phyloP scores from a whole-genome alignment of 768 basidiomycete species.

The Lentinula edodes region DNA sequence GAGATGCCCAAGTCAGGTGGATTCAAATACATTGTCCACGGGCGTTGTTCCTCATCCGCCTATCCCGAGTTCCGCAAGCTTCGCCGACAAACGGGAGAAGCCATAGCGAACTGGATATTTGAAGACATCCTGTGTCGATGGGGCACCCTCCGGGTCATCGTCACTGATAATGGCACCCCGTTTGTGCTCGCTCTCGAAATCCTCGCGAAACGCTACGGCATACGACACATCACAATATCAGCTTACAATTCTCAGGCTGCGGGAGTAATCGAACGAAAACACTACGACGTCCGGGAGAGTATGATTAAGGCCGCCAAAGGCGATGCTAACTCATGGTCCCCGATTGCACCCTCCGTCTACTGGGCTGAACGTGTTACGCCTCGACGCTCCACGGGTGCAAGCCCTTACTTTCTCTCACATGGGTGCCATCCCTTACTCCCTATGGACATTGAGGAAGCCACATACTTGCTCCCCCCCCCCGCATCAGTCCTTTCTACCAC shows the following conservation, averaged over 20 bases:
- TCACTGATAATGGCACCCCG: constrained; percentile 25
- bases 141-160: constrained; percentile 19
- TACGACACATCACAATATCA: constrained; percentile 23
- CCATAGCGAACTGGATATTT: constrained; percentile 19
- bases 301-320: background rate
- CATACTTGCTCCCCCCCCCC: background rate
- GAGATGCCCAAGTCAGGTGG: constrained; percentile 15
- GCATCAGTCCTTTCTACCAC: constrained; percentile 5
- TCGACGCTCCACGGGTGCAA: background rate
- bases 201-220: constrained; percentile 8
- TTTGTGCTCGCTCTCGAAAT: constrained; percentile 12
- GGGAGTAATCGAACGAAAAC: background rate
- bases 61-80: constrained; percentile 19
- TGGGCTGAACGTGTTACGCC: background rate
- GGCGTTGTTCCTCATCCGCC: constrained; percentile 14
- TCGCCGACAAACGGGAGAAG: constrained; percentile 14
- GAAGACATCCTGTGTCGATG: constrained; percentile 19
- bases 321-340: background rate
- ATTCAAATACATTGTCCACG: constrained; percentile 20
- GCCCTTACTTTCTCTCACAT: background rate
- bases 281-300: background rate
- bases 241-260: constrained; percentile 24
- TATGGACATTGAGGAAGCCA: background rate
- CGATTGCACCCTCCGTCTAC: background rate
- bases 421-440: background rate